These are phyloP conservation scores for Cryptococcus deneoformans DNA, from an alignment of 1,284 basidiomycete species.

Conservation along the genomic window DNA sequence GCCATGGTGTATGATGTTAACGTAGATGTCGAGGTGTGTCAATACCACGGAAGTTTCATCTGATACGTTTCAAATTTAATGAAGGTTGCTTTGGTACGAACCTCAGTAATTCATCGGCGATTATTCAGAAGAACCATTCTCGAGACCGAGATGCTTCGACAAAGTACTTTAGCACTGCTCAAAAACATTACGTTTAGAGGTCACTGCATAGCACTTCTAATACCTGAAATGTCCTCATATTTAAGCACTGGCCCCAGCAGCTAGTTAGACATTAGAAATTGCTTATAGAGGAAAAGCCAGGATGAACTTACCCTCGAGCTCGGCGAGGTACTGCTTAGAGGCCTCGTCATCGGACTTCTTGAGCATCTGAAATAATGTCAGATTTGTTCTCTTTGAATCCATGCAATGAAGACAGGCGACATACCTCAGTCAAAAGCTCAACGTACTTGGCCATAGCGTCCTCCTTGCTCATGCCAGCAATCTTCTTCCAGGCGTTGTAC, in stretches of 20 bases:
- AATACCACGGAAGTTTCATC: no score
- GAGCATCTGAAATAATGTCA: slow-evolving; percentile 55
- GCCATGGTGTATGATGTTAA: no score
- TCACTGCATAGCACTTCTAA: not conserved
- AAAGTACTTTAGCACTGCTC: no score
- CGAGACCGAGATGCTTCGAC: no score
- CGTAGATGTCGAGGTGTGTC: no score
- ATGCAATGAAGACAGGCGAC: slow-evolving; percentile 25
- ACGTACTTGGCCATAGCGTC: slow-evolving; percentile 71
- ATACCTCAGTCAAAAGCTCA: slow-evolving; percentile 64
- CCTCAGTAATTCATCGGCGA: no score
- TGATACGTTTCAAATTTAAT: no score
- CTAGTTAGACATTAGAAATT: not conserved
- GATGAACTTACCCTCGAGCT: slow-evolving; percentile 56
- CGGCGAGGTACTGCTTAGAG: slow-evolving; percentile 59
- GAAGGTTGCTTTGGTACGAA: no score
- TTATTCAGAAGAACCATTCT: no score
- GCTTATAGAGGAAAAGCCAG: not conserved
- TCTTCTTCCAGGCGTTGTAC: slow-evolving; percentile 77
- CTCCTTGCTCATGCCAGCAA: slow-evolving; percentile 69
- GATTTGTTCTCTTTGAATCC: not conserved
- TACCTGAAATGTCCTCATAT: not conserved
- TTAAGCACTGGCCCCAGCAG: not conserved
- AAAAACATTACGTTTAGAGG: no score
- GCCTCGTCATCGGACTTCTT: slow-evolving; percentile 54